phyloP scores from a whole-genome alignment of 2,329 filamentous ascomycete genomes.

The Sporothrix dimorphospora region DNA sequence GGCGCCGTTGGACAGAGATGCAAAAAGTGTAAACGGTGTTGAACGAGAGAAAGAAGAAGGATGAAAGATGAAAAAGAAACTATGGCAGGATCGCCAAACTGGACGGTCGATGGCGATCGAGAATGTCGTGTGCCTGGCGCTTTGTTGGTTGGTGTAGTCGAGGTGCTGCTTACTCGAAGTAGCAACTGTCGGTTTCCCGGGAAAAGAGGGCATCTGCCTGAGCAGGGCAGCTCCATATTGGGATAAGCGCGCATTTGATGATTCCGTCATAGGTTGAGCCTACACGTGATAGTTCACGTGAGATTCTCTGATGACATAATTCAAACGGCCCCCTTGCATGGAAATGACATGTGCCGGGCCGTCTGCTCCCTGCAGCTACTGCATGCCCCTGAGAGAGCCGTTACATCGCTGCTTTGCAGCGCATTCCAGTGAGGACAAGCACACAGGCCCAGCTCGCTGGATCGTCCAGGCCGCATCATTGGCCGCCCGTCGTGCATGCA shows the following conservation, averaged over 20 bases:
- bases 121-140: constrained; percentile 10
- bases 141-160: background rate
- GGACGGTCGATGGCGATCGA: background rate
- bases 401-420: constrained; percentile 16
- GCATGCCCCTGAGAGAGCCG: constrained; percentile 15
- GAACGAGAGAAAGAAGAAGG: background rate
- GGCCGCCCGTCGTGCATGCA: constrained; percentile 7
- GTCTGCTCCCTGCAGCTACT: background rate
- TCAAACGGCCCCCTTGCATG: background rate
- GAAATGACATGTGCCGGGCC: background rate
- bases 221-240: constrained; percentile 18
- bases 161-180: constrained; percentile 16
- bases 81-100: background rate
- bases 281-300: constrained; percentile 3
- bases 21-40: background rate
- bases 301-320: background rate
- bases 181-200: constrained; percentile 3
- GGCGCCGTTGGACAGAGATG: background rate
- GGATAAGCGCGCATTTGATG: constrained; percentile 15
- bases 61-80: background rate
- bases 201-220: constrained; percentile 20
- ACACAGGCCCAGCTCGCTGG: background rate
- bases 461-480: background rate
- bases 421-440: background rate
- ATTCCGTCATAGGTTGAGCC: constrained; percentile 23